Percentiles rank a stretch among this genome's conserved stretches.
These are phyloP conservation scores for sunflower (Helianthus annuus) DNA, from an alignment of 129 eudicot species.

Conservation along the genomic window HanXRQr2.0-SUNRISE NC_035449.2:95218177-95218676, in stretches of 20 bases:
- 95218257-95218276: constrained; percentile 8
- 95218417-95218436: background rate
- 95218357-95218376: background rate
- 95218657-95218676: background rate
- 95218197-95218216: constrained; percentile 4
- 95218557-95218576: background rate
- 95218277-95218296: background rate
- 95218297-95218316: background rate
- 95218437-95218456: no score
- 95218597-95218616: background rate
- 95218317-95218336: background rate
- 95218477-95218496: background rate
- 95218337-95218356: constrained; percentile 9
- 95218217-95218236: constrained; percentile 23
- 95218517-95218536: background rate
- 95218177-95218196: constrained; percentile 20
- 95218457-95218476: background rate
- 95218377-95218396: background rate
- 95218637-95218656: background rate
- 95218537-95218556: background rate
- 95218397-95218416: background rate
- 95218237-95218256: background rate
- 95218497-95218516: background rate
- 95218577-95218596: background rate
- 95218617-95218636: background rate